A percentile compares a stretch with the other conserved stretches of the same genome.
Evolutionary conservation across 2,329 filamentous ascomycete genomes (phyloP).

Genomic region (Epichloe uncinata): DNA sequence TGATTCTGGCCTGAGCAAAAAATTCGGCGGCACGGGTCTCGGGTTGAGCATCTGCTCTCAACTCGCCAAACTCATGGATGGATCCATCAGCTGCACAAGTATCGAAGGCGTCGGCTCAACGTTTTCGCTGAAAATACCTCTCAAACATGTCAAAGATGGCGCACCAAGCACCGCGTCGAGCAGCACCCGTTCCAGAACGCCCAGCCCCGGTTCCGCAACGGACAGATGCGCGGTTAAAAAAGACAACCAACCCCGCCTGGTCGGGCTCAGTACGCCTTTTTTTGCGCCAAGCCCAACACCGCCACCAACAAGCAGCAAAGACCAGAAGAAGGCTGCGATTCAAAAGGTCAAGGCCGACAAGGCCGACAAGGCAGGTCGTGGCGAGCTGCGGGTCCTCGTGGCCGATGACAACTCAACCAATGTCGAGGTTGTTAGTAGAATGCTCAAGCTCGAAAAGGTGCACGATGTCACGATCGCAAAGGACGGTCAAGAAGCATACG

Average conservation of each 20-base stretch:
- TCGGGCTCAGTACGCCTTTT: constrained; percentile 74
- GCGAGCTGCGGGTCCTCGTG: constrained; percentile 68
- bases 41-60: constrained; percentile 85
- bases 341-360: constrained; percentile 48
- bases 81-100: constrained; percentile 59
- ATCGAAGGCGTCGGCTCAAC: constrained; percentile 61
- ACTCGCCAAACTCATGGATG: constrained; percentile 70
- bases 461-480: constrained; percentile 82
- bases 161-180: constrained; percentile 42
- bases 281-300: constrained; percentile 39
- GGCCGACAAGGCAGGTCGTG: constrained; percentile 26
- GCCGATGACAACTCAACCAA: constrained; percentile 57
- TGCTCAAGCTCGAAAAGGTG: constrained; percentile 65
- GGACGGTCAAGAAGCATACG: constrained; percentile 76
- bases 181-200: constrained; percentile 35
- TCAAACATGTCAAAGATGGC: constrained; percentile 57
- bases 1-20: constrained; percentile 79
- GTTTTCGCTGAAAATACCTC: constrained; percentile 71
- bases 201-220: constrained; percentile 28
- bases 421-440: constrained; percentile 44
- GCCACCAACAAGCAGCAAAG: constrained; percentile 23
- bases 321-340: constrained; percentile 52
- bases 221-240: constrained; percentile 7
- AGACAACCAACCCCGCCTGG: constrained; percentile 54
- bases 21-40: constrained; percentile 78